Evolutionary conservation across 2,329 filamentous ascomycete species (phyloP).

Genomic region (Coleophoma cylindrospora): DNA sequence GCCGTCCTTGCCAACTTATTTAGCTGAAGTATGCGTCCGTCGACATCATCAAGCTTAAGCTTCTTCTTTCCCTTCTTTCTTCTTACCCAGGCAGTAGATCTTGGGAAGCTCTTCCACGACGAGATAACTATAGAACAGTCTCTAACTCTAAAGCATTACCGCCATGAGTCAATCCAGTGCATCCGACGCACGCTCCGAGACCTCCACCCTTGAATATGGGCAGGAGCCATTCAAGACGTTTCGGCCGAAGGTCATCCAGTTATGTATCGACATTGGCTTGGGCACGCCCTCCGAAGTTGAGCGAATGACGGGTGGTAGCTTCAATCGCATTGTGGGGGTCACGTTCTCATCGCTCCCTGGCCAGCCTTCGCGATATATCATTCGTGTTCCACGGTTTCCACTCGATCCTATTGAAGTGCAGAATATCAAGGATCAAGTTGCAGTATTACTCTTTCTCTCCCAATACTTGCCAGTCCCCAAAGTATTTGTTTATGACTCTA

Average conservation of each 20-base stretch:
- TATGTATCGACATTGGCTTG: slow-evolving; percentile 11
- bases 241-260: slow-evolving; percentile 9
- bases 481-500: slow-evolving; percentile 10
- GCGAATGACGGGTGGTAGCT: slow-evolving; percentile 12
- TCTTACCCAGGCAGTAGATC: no score
- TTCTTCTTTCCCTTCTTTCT: no score
- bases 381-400: slow-evolving; percentile 9
- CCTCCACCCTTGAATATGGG: background rate
- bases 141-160: no score
- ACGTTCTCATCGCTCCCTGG: slow-evolving; percentile 3
- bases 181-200: background rate
- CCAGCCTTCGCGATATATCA: slow-evolving; percentile 4
- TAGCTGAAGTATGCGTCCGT: no score
- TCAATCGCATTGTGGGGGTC: slow-evolving; percentile 12
- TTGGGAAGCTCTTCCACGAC: no score
- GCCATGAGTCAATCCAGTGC: no score
- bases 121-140: no score
- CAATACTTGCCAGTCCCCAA: slow-evolving; percentile 2
- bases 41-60: no score
- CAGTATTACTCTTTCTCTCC: slow-evolving; percentile 5
- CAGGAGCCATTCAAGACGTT: slow-evolving; percentile 11
- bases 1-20: no score
- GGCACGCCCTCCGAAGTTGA: slow-evolving; percentile 8
- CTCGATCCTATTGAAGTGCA: no score
- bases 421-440: slow-evolving; percentile 11